Evolutionary conservation across 2,329 filamentous ascomycete genomes (phyloP).

Genomic region (Fusarium piperis): DNA sequence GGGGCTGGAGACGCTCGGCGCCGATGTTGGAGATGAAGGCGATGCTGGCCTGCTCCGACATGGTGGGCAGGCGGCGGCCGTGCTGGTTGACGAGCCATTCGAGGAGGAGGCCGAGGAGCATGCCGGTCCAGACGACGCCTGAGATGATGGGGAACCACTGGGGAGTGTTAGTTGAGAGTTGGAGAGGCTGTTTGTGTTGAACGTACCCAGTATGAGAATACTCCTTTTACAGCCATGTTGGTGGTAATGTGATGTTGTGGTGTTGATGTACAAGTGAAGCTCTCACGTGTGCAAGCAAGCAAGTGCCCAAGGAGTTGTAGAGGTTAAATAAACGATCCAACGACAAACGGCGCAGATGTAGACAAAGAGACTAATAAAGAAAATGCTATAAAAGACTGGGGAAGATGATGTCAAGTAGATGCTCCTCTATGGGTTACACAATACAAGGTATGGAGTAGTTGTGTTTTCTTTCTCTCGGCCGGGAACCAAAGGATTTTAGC

Average conservation of each 20-base stretch:
- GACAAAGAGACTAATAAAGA: not conserved
- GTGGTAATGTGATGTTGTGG: not conserved
- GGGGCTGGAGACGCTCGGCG: conserved; percentile 71
- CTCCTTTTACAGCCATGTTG: conserved; percentile 45
- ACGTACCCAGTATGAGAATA: conserved; percentile 54
- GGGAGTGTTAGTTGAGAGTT: conserved; percentile 30
- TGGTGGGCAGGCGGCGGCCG: conserved; percentile 67
- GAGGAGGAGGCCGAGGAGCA: conserved; percentile 75
- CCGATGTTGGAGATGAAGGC: conserved; percentile 79
- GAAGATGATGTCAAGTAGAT: not conserved
- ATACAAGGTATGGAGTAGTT: conserved; percentile 17
- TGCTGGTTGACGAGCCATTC: conserved; percentile 71
- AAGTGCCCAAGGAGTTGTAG: not conserved
- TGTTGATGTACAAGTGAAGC: not conserved
- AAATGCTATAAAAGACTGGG: not conserved
- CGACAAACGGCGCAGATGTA: not conserved
- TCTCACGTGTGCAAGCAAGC: not conserved
- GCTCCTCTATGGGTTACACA: not conserved
- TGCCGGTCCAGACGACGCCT: conserved; percentile 71
- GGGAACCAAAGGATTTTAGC: conserved; percentile 2
- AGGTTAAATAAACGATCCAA: not conserved
- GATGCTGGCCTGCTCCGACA: conserved; percentile 67
- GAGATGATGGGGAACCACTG: conserved; percentile 75
- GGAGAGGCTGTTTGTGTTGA: not conserved
- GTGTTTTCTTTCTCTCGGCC: conserved; percentile 18